Evolutionary conservation across 108 stramenopile genomes (phyloP).

Genomic region (Chaetoceros tenuissimus): DNA sequence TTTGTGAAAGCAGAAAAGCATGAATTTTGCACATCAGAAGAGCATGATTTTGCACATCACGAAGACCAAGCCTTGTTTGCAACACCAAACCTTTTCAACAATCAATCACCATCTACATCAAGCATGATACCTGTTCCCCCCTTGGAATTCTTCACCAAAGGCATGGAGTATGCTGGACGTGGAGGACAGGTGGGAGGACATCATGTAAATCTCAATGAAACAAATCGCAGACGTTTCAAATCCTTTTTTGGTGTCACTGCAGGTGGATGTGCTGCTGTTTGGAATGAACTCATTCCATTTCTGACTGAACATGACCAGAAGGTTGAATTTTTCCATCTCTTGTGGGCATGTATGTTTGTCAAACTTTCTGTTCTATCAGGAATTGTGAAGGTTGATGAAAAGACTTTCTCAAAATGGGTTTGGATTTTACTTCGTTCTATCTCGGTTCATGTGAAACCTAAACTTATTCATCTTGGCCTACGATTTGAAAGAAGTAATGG

Average conservation of each 20-base stretch:
- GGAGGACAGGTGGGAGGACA: too few species aligned
- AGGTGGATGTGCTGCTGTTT: background rate
- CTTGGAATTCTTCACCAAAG: too few species aligned
- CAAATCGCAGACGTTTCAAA: background rate
- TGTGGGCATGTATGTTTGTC: conserved; percentile 1
- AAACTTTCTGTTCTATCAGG: background rate
- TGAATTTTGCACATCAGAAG: too few species aligned
- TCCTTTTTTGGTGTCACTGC: background rate
- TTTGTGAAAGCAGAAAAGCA: too few species aligned
- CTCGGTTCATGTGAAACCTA: background rate
- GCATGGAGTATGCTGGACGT: too few species aligned
- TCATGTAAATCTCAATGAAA: too few species aligned
- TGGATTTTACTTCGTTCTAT: background rate
- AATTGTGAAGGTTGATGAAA: background rate
- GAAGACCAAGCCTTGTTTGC: too few species aligned
- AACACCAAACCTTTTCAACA: too few species aligned
- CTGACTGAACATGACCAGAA: background rate
- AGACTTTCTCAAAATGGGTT: background rate
- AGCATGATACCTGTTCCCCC: too few species aligned
- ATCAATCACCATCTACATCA: too few species aligned
- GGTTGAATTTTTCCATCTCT: background rate
- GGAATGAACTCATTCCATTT: background rate
- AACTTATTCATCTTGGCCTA: background rate
- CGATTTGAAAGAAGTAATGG: background rate
- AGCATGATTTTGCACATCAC: too few species aligned